These are phyloP conservation scores for Alternaria ethzedia DNA, from an alignment of 2,329 filamentous ascomycete genomes.

Conservation along the genomic window DNA sequence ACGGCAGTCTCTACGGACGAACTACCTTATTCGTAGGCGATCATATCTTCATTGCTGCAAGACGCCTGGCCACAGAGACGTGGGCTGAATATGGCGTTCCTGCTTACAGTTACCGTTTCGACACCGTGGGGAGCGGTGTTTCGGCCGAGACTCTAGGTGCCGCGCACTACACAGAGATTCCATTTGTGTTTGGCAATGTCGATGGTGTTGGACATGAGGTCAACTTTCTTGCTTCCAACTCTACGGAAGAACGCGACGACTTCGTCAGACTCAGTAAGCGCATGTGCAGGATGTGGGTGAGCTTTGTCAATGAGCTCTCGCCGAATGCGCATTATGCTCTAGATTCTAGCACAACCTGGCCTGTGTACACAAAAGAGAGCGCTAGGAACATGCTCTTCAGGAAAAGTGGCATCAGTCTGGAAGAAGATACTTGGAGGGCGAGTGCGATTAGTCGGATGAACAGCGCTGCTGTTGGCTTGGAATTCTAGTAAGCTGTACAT, in stretches of 20 bases:
- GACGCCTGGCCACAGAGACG: neutral
- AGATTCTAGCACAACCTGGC: neutral
- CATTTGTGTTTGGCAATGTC: neutral
- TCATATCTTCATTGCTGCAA: neutral
- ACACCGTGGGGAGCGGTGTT: neutral
- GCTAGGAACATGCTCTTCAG: neutral
- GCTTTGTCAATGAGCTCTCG: conserved; percentile 3
- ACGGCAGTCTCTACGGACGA: neutral
- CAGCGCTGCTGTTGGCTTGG: neutral
- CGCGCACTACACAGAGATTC: neutral
- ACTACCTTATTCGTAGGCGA: neutral
- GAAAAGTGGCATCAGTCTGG: neutral
- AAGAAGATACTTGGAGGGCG: neutral
- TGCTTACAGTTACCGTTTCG: neutral
- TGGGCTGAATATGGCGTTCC: neutral
- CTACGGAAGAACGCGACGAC: neutral
- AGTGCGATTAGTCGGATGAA: neutral
- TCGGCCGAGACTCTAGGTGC: neutral
- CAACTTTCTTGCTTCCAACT: neutral
- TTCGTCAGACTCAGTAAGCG: neutral
- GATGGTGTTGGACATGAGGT: neutral
- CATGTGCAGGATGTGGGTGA: conserved; percentile 7
- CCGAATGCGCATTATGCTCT: neutral
- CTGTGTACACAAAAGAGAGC: neutral
- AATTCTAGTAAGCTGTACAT: neutral